Conservation (phyloP, 2,329 filamentous ascomycete genomes). For the Colletotrichum liaoningense region DNA sequence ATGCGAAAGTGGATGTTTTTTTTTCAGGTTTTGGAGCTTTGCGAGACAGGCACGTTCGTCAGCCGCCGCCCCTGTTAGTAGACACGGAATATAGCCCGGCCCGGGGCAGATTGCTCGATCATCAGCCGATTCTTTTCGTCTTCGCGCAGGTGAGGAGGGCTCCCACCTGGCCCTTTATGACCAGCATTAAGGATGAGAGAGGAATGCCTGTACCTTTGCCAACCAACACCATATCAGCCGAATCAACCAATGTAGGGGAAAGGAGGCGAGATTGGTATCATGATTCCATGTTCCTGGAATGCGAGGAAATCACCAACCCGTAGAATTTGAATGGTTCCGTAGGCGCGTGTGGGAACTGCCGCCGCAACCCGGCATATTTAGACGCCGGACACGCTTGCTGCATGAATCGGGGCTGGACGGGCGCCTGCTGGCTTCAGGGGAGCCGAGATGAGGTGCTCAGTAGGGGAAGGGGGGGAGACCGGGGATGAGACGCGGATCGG, state of each 20-base stretch:
- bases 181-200: neutral
- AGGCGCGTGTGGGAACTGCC: neutral
- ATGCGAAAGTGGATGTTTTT: neutral
- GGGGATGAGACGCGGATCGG: too few relatives aligned
- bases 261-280: neutral
- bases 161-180: too few relatives aligned
- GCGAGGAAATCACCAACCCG: neutral
- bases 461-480: too few relatives aligned
- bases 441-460: neutral
- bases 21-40: neutral
- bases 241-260: neutral
- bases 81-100: constrained; percentile 20
- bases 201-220: neutral
- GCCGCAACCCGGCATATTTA: neutral
- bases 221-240: neutral
- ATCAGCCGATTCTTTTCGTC: neutral
- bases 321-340: neutral
- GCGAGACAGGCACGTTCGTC: neutral
- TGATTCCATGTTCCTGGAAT: neutral
- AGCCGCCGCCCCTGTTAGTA: constrained; percentile 10
- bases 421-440: neutral
- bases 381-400: neutral
- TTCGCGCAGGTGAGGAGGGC: too few relatives aligned
- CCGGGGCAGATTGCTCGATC: neutral
- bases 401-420: neutral